Conservation (phyloP, 345 rosid genomes). For the Orychophragmus violaceus region DNA sequence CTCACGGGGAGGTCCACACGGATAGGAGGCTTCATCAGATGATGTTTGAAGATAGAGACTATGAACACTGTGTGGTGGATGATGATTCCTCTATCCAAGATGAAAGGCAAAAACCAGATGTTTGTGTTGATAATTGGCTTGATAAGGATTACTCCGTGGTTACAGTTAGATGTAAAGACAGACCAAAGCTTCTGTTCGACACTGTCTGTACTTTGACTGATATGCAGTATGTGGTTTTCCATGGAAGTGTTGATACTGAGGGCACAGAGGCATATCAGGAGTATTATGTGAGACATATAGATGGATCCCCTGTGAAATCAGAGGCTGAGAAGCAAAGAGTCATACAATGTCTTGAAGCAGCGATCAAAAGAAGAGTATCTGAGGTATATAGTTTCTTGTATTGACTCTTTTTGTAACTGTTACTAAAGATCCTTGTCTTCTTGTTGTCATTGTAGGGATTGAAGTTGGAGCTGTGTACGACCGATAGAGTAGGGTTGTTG, state of each 20-base stretch:
- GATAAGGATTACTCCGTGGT: conserved; percentile 84
- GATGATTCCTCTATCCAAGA: conserved; percentile 34
- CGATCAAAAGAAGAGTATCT: conserved; percentile 85
- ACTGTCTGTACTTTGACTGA: conserved; percentile 88
- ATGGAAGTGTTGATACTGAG: conserved; percentile 65
- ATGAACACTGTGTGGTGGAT: conserved; percentile 45
- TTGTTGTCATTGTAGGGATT: conserved; percentile 48
- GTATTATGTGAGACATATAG: conserved; percentile 75
- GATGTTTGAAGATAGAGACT: conserved; percentile 98
- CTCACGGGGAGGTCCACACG: conserved; percentile 56
- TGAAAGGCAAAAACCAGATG: conserved; percentile 61
- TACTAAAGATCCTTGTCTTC: background rate
- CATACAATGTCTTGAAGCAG: conserved; percentile 88
- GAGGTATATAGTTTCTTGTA: conserved; percentile 40
- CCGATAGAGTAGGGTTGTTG: conserved; percentile 74
- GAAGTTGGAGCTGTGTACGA: conserved; percentile 80
- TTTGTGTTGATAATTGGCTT: conserved; percentile 65
- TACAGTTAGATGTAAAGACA: conserved; percentile 73
- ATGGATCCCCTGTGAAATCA: conserved; percentile 83
- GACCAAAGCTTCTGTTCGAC: conserved; percentile 93
- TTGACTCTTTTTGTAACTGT: background rate
- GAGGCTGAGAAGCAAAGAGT: conserved; percentile 78
- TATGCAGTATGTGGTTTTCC: conserved; percentile 90
- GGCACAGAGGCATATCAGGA: conserved; percentile 87
- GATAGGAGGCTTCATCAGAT: conserved; percentile 96